These are phyloP conservation scores for Cladosporium colombiae DNA, from an alignment of 2,329 filamentous ascomycete species.

Conservation along the genomic window DNA sequence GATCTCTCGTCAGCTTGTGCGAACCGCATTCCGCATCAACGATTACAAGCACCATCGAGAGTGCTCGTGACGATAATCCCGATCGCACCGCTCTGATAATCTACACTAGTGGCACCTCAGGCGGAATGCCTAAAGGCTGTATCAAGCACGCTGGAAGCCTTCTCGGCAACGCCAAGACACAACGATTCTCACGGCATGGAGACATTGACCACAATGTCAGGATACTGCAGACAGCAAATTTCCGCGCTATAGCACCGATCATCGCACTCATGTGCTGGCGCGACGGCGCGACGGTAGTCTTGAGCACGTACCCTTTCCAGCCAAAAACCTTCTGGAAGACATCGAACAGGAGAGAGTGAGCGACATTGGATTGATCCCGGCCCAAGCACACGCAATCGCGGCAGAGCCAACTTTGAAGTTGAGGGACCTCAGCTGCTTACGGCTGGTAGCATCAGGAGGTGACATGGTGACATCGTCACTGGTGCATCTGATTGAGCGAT, in stretches of 20 bases:
- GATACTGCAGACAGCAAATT: constrained; percentile 21
- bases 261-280: constrained; percentile 21
- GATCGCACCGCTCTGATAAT: constrained; percentile 21
- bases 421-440: constrained; percentile 10
- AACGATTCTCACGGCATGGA: background rate
- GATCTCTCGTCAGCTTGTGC: background rate
- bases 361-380: constrained; percentile 23
- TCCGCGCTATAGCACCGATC: constrained; percentile 24
- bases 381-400: constrained; percentile 22
- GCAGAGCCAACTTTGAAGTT: constrained; percentile 17
- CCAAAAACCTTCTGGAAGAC: constrained; percentile 19
- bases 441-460: background rate
- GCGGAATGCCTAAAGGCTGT: constrained; percentile 25
- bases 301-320: constrained; percentile 21
- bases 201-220: background rate
- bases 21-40: background rate
- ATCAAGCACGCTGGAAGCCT: constrained; percentile 17
- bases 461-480: constrained; percentile 10
- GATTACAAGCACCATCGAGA: background rate
- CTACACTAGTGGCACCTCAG: constrained; percentile 26
- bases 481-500: constrained; percentile 12
- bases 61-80: constrained; percentile 21
- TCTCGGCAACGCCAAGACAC: constrained; percentile 5
- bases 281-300: constrained; percentile 24
- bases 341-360: constrained; percentile 23